Conservation (phyloP, 2,329 filamentous ascomycete species). For the Macrophomina phaseolina region DNA sequence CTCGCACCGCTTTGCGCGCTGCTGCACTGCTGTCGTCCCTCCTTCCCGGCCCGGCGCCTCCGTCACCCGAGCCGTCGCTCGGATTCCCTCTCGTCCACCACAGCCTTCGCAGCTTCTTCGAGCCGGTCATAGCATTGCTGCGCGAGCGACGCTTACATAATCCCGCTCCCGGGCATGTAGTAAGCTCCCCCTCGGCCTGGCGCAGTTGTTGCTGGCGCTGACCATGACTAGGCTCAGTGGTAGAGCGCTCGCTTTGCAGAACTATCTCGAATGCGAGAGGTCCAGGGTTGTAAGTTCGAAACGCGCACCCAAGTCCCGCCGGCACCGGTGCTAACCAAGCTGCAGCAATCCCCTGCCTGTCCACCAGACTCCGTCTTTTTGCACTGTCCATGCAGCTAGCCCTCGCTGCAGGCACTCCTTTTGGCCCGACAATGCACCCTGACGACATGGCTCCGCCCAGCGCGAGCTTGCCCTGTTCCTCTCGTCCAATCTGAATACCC, state of each 20-base stretch:
- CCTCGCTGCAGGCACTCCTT: background rate
- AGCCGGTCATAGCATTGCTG: too few species aligned
- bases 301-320: background rate
- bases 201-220: background rate
- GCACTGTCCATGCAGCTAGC: slow-evolving; percentile 7
- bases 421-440: slow-evolving; percentile 2
- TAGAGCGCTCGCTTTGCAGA: slow-evolving; percentile 27
- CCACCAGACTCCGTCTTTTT: slow-evolving; percentile 2
- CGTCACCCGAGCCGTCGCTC: background rate
- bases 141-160: background rate
- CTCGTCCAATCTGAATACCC: background rate
- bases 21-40: slow-evolving; percentile 3
- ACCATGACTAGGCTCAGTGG: slow-evolving; percentile 21
- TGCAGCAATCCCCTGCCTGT: slow-evolving; percentile 20
- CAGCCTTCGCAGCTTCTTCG: background rate
- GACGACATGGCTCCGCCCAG: slow-evolving; percentile 14
- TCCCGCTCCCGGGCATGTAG: slow-evolving; percentile 8
- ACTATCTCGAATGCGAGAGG: slow-evolving; percentile 22
- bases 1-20: background rate
- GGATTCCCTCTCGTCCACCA: background rate
- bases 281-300: slow-evolving; percentile 24
- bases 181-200: background rate
- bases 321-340: background rate
- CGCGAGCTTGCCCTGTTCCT: background rate
- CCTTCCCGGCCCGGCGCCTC: background rate